Percentiles rank a stretch among this genome's conserved stretches.
These are phyloP conservation scores for Trichoderma sp. DNA, from an alignment of 2,329 filamentous ascomycete species.

Conservation along the genomic window DNA sequence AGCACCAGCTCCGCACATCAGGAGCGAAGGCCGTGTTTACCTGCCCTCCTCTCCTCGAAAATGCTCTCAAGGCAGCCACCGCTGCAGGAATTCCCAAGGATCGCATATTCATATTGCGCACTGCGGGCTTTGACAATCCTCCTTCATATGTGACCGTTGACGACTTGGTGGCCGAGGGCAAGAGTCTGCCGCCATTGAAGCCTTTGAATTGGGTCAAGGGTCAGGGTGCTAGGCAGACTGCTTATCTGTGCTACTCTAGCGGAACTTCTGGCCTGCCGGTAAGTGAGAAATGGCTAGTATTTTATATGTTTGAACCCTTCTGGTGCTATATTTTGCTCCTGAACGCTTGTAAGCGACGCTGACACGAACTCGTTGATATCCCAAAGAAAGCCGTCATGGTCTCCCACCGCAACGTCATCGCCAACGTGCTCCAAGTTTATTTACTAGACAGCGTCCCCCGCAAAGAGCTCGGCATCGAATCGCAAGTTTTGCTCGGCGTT, in stretches of 20 bases:
- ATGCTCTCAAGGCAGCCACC: constrained; percentile 62
- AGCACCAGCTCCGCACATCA: constrained; percentile 69
- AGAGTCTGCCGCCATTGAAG: constrained; percentile 51
- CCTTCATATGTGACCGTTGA: constrained; percentile 62
- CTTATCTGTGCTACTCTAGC: constrained; percentile 77
- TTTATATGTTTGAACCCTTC: neutral
- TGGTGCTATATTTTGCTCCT: neutral
- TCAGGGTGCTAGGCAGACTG: constrained; percentile 64
- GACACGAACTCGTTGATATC: constrained; percentile 30
- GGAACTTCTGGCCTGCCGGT: constrained; percentile 77
- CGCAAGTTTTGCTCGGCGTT: constrained; percentile 60
- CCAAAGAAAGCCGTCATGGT: constrained; percentile 76
- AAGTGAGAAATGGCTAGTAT: constrained; percentile 29
- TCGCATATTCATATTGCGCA: constrained; percentile 66
- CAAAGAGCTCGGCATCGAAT: constrained; percentile 37
- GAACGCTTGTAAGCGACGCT: neutral
- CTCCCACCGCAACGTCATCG: constrained; percentile 74
- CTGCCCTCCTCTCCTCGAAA: constrained; percentile 63
- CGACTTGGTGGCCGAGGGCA: constrained; percentile 63
- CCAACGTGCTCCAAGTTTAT: constrained; percentile 66
- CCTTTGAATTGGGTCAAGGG: constrained; percentile 60
- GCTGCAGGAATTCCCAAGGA: constrained; percentile 61
- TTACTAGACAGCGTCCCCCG: constrained; percentile 40
- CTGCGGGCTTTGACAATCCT: constrained; percentile 56
- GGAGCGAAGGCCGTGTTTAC: constrained; percentile 70